Percentiles rank a stretch among this genome's conserved stretches.
These are phyloP conservation scores for Caloboletus inedulis DNA, from an alignment of 1,284 basidiomycete species.

Conservation along the genomic window DNA sequence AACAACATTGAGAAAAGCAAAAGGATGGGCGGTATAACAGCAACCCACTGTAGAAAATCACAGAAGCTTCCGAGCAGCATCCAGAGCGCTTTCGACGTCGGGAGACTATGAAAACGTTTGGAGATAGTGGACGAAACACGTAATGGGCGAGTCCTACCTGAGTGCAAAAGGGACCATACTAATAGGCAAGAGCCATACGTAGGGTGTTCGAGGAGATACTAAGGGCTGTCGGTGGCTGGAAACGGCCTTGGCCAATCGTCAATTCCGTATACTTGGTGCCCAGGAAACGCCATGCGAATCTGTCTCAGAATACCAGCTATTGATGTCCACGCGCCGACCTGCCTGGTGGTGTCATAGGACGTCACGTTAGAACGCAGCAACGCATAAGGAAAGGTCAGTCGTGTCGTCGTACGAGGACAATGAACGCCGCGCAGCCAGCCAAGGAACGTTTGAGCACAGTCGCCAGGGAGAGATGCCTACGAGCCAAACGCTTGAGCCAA, in stretches of 20 bases:
- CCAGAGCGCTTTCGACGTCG: not conserved
- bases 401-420: not conserved
- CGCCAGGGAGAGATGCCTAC: not conserved
- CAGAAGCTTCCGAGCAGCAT: conserved; percentile 6
- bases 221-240: conserved; percentile 14
- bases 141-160: conserved; percentile 2
- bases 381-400: not conserved
- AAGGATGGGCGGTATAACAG: not conserved
- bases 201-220: conserved; percentile 3
- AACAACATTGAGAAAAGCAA: not conserved
- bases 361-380: conserved; percentile 21
- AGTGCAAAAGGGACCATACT: conserved; percentile 16
- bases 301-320: conserved; percentile 17
- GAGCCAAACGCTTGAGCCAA: too few relatives aligned
- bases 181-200: conserved; percentile 5
- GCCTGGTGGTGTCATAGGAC: conserved; percentile 13
- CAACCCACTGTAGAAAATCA: conserved; percentile 21
- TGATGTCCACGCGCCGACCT: conserved; percentile 14
- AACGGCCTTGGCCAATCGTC: conserved; percentile 7
- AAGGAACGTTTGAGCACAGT: not conserved
- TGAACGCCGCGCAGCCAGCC: conserved; percentile 12
- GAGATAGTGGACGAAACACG: not conserved
- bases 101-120: conserved; percentile 1
- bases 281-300: too few relatives aligned
- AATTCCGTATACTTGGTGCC: conserved; percentile 13